A percentile compares a stretch with the other conserved stretches of the same genome.
Evolutionary conservation across 2,329 filamentous ascomycete genomes (phyloP).

Genomic region (Penicillium oxalicum): DNA sequence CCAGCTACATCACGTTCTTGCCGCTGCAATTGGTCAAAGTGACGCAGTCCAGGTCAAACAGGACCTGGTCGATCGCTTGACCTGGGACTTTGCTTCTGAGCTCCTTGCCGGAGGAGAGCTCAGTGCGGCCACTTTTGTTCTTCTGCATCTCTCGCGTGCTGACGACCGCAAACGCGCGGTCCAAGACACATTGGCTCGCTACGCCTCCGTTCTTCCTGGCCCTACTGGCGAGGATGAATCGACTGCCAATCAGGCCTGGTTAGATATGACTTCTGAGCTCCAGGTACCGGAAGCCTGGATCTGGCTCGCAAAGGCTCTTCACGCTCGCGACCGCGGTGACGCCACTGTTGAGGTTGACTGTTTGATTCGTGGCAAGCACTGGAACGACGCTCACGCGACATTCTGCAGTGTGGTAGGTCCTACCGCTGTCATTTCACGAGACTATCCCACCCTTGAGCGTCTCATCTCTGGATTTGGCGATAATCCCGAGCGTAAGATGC

Average conservation of each 20-base stretch:
- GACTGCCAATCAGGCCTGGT: constrained; percentile 44
- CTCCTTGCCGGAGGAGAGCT: constrained; percentile 55
- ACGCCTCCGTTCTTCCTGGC: constrained; percentile 60
- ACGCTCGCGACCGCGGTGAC: constrained; percentile 68
- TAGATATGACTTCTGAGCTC: constrained; percentile 57
- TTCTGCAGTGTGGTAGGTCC: constrained; percentile 78
- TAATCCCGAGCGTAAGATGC: constrained; percentile 54
- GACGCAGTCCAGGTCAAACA: constrained; percentile 48
- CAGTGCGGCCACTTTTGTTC: constrained; percentile 67
- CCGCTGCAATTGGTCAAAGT: constrained; percentile 41
- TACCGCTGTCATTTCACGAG: constrained; percentile 70
- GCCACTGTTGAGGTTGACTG: constrained; percentile 67
- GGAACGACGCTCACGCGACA: constrained; percentile 75
- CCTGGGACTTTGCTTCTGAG: constrained; percentile 54
- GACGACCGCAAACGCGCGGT: constrained; percentile 60
- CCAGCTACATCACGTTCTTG: constrained; percentile 70
- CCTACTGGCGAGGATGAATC: constrained; percentile 46
- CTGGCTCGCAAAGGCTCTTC: constrained; percentile 78
- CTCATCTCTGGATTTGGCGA: constrained; percentile 67
- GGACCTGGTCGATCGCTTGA: constrained; percentile 60
- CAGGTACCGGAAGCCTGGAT: constrained; percentile 73
- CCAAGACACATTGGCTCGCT: constrained; percentile 67
- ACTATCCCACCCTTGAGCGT: constrained; percentile 63
- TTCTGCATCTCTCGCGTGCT: constrained; percentile 65
- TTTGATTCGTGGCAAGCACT: constrained; percentile 70